A percentile compares a stretch with the other conserved stretches of the same genome.
Evolutionary conservation across 768 basidiomycete species (phyloP).

Genomic region (Mycena leptocephala): DNA sequence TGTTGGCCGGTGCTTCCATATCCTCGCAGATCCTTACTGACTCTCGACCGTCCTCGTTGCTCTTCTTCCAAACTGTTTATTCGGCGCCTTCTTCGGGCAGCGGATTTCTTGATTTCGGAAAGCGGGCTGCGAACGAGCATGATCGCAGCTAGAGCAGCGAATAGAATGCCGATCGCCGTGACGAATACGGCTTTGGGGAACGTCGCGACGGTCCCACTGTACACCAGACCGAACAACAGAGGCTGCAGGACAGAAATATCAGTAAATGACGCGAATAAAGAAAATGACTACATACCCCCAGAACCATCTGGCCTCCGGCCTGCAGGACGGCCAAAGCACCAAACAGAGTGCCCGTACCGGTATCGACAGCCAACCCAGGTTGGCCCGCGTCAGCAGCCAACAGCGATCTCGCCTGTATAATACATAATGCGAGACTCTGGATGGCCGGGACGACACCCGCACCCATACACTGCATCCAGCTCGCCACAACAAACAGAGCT

Average conservation of each 20-base stretch:
- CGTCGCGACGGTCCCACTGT: slow-evolving; percentile 76
- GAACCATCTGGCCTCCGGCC: slow-evolving; percentile 78
- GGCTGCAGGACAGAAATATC: slow-evolving; percentile 58
- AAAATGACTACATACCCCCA: slow-evolving; percentile 61
- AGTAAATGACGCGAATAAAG: slow-evolving; percentile 19
- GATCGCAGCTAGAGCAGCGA: slow-evolving; percentile 55
- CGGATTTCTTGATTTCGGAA: slow-evolving; percentile 36
- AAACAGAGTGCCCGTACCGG: slow-evolving; percentile 71
- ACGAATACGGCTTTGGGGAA: slow-evolving; percentile 83
- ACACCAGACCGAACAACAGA: slow-evolving; percentile 81
- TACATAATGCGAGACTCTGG: slow-evolving; percentile 82
- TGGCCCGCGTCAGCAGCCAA: slow-evolving; percentile 42
- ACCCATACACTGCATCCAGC: slow-evolving; percentile 73
- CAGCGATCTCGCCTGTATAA: slow-evolving; percentile 64
- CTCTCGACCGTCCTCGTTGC: slow-evolving; percentile 63
- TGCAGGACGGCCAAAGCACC: slow-evolving; percentile 83
- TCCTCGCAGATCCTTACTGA: slow-evolving; percentile 60
- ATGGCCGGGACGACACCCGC: slow-evolving; percentile 77
- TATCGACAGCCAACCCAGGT: slow-evolving; percentile 26
- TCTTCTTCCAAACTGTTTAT: slow-evolving; percentile 42
- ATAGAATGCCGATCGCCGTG: slow-evolving; percentile 67
- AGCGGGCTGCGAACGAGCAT: slow-evolving; percentile 62
- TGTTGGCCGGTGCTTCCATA: slow-evolving; percentile 30
- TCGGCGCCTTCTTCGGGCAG: slow-evolving; percentile 34
- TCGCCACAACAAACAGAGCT: slow-evolving; percentile 73